Base-by-base conservation (phyloP, 768 basidiomycete genomes). In the button mushroom (Agaricus bisporus) region DNA sequence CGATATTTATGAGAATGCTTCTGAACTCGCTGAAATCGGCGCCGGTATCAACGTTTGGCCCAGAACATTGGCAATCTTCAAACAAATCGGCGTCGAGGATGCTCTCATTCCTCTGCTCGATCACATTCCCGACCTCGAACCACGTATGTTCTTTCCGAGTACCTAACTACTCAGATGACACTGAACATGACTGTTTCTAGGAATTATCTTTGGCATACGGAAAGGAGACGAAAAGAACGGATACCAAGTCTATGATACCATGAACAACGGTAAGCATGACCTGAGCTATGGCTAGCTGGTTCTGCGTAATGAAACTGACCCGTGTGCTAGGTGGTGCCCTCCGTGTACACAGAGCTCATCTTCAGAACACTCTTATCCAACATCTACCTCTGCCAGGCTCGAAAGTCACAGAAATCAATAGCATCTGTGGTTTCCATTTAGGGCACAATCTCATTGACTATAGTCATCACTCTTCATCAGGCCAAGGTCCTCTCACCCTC, bases 381-480 rank as follows among this genome's bases (percentile, higher is more conserved):
- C 65, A 70, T 52, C 66, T 84, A 25, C 68, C 75, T n/a, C 25
- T 32, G 0, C 60, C 39, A 4, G 47, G 12, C 39, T 52, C 51
- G 9, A 17, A 35, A 15, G 48, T 22, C 15, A 8, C 12, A 17
- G 37, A 20, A 5, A 25, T 25, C 41, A 51, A 43, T 14, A 42
- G 42, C 22, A 63, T 67, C 6, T 77, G 71, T 60, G 68, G 64
- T 28, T 68, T 72, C 5, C 67, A 75, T 55, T 74, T 71, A 22
- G 70, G 70, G 5, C 83, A 80, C 56, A 78, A 77, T 11, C 68
- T 85, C 3, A 63, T 68, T n/a, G 73, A 75, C 0, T 85, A 80
- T 60, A 59, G 56, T 8, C 75, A 77, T 8, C 75, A 77, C 7
- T 25, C 36, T n/a, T 3, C 35, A 15, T 25, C 15, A 11, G 9